These are phyloP conservation scores for Hypoxylon perforatum DNA, from an alignment of 495 filamentous ascomycete genomes.

Conservation along the genomic window DNA sequence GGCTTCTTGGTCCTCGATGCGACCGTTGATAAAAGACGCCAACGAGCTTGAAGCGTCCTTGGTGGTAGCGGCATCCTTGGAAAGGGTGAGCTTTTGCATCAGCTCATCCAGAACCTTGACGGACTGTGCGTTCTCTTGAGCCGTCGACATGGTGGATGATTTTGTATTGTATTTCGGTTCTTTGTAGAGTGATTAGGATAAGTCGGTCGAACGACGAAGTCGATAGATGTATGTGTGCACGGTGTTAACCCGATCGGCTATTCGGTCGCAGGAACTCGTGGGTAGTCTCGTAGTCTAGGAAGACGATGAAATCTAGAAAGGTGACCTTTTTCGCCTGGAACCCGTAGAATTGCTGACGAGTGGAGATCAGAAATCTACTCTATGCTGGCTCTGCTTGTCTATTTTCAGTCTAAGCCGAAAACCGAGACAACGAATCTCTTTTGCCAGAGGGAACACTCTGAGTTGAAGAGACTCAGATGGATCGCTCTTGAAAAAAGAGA, in stretches of 20 bases:
- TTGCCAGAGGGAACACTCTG: constrained; percentile 22
- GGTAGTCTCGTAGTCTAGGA: constrained; percentile 9
- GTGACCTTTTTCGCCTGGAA: constrained; percentile 5
- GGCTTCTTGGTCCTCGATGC: constrained; percentile 62
- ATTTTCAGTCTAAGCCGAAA: constrained; percentile 36
- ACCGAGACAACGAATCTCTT: constrained; percentile 27
- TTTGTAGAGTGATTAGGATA: constrained; percentile 5
- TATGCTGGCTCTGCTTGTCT: constrained; percentile 36
- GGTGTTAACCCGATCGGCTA: constrained; percentile 7
- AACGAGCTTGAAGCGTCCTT: constrained; percentile 59
- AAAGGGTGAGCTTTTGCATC: constrained; percentile 64
- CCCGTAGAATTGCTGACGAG: constrained; percentile 32
- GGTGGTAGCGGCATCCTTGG: constrained; percentile 60
- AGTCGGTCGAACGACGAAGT: constrained; percentile 2
- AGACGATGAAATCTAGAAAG: constrained; percentile 21
- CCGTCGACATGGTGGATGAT: constrained; percentile 44
- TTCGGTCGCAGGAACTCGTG: background rate
- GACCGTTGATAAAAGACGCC: constrained; percentile 65
- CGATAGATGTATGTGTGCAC: constrained; percentile 2
- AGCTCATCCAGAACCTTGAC: constrained; percentile 64
- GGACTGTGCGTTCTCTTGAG: constrained; percentile 60
- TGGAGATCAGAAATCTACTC: constrained; percentile 37
- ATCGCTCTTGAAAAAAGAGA: constrained; percentile 39
- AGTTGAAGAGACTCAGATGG: constrained; percentile 42
- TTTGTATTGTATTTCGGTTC: background rate